These are phyloP conservation scores for Calonectria pauciramosa DNA, from an alignment of 2,329 filamentous ascomycete genomes.

Conservation along the genomic window DNA sequence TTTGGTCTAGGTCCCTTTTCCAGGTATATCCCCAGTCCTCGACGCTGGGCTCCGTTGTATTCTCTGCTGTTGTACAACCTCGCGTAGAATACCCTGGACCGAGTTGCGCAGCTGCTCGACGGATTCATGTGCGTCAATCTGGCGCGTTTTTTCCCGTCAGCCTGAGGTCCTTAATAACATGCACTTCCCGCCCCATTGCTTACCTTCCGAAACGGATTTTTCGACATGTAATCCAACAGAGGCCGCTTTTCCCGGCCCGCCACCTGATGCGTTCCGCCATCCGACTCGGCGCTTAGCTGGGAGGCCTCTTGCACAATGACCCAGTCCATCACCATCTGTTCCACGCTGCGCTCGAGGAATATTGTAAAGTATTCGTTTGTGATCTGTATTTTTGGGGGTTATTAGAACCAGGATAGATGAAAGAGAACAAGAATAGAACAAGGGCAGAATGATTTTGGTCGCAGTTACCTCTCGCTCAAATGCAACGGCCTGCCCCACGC, in stretches of 20 bases:
- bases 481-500: slow-evolving; percentile 15
- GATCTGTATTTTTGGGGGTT: background rate
- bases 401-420: background rate
- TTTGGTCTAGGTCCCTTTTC: background rate
- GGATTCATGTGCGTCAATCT: background rate
- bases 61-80: background rate
- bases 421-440: background rate
- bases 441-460: background rate
- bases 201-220: slow-evolving; percentile 21
- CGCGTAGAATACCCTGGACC: slow-evolving; percentile 5
- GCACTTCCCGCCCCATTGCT: background rate
- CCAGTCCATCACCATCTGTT: slow-evolving; percentile 9
- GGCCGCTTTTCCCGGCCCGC: background rate
- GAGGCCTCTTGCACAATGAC: background rate
- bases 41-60: background rate
- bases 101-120: background rate
- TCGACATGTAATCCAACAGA: slow-evolving; percentile 23
- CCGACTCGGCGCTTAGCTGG: background rate
- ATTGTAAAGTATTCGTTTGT: slow-evolving; percentile 24
- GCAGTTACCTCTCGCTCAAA: slow-evolving; percentile 29
- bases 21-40: background rate
- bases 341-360: slow-evolving; percentile 1
- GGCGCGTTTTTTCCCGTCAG: background rate
- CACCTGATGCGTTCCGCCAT: background rate
- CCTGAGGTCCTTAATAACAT: background rate